Conservation (phyloP, 2,329 filamentous ascomycete genomes). For the Colletotrichum eremochloae region DNA sequence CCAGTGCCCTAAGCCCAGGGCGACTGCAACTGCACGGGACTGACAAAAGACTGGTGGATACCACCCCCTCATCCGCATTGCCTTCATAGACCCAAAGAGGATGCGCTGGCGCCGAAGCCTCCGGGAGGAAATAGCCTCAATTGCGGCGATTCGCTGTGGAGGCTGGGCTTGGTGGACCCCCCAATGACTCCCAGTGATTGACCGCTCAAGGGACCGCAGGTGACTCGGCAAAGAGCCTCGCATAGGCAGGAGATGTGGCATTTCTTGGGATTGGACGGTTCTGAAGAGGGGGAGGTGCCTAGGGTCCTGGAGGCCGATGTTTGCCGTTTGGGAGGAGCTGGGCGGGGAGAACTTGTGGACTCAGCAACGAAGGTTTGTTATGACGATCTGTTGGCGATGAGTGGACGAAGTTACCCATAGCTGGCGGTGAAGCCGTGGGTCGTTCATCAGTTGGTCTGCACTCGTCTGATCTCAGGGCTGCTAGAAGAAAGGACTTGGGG, state of each 20-base stretch:
- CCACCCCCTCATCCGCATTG: background rate
- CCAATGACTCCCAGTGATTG: slow-evolving; percentile 35
- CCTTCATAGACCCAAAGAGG: slow-evolving; percentile 12
- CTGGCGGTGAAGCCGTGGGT: slow-evolving; percentile 30
- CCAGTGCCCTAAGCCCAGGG: too few species aligned
- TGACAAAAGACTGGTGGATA: slow-evolving; percentile 10
- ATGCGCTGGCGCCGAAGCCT: slow-evolving; percentile 22
- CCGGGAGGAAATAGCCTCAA: slow-evolving; percentile 17
- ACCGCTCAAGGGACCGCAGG: slow-evolving; percentile 29
- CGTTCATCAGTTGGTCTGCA: slow-evolving; percentile 25
- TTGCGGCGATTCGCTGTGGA: slow-evolving; percentile 48
- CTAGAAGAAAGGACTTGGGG: too few species aligned
- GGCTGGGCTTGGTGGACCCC: slow-evolving; percentile 32
- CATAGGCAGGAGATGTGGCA: slow-evolving; percentile 49
- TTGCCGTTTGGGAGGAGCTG: slow-evolving; percentile 1
- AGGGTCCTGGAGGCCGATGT: background rate
- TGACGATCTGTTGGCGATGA: slow-evolving; percentile 35
- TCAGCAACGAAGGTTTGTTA: slow-evolving; percentile 39
- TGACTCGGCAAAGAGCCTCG: slow-evolving; percentile 45
- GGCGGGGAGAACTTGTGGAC: slow-evolving; percentile 17
- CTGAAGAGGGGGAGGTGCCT: slow-evolving; percentile 8
- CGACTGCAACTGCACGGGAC: background rate
- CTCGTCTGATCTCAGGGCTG: background rate
- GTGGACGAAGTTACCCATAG: slow-evolving; percentile 8
- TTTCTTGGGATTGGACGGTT: slow-evolving; percentile 49